phyloP scores from a whole-genome alignment of 176 grass and related monocot genomes.

The Aegilops sharonensis region DNA sequence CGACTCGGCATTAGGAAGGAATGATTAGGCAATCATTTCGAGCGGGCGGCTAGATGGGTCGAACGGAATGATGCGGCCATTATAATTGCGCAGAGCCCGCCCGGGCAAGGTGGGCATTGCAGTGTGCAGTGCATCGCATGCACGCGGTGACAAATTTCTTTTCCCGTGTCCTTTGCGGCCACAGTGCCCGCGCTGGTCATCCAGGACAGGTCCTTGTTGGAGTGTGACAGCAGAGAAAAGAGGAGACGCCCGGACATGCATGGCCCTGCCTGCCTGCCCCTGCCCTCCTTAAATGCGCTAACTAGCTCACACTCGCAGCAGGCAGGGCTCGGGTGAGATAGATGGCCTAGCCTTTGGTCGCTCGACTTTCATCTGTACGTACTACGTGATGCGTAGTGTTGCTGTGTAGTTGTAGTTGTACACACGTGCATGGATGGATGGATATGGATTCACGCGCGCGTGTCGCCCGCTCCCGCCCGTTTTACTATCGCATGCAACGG shows the following conservation, averaged over 20 bases:
- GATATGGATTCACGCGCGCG: not conserved
- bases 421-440: not conserved
- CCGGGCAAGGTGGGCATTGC: not conserved
- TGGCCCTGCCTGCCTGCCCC: not conserved
- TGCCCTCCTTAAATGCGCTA: conserved; percentile 27
- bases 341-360: too few relatives aligned
- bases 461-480: not conserved
- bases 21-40: conserved; percentile 59
- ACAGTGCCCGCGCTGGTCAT: conserved; percentile 27
- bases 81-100: conserved; percentile 17
- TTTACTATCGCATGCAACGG: not conserved
- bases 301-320: not conserved
- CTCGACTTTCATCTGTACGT: too few relatives aligned
- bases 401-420: too few relatives aligned
- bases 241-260: not conserved
- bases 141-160: conserved; percentile 28
- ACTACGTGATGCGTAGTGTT: not conserved
- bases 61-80: not conserved
- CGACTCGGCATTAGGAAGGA: not conserved
- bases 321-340: too few relatives aligned
- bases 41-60: not conserved
- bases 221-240: conserved; percentile 48
- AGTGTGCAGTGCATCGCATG: not conserved
- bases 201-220: conserved; percentile 42
- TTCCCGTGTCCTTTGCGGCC: conserved; percentile 37